Conservation (phyloP, 495 filamentous ascomycete species). For the Penicillium pulvis region DNA sequence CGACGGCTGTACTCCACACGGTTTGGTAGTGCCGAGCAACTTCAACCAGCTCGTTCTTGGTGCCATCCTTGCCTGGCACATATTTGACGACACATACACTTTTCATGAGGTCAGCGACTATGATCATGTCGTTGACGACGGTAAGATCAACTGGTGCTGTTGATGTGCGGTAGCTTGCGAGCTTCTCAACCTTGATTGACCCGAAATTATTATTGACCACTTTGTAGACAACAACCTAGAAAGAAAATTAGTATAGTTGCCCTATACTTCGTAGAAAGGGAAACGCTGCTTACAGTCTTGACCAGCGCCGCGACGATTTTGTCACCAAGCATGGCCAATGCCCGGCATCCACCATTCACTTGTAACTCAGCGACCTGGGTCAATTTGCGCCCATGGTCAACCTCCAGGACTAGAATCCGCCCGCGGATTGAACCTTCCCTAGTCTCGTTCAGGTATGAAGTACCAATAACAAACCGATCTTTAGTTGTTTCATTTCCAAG, state of each 20-base stretch:
- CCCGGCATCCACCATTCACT: conserved; percentile 76
- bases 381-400: conserved; percentile 71
- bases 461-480: conserved; percentile 89
- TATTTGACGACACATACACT: conserved; percentile 77
- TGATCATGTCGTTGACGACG: conserved; percentile 68
- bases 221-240: conserved; percentile 59
- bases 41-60: conserved; percentile 61
- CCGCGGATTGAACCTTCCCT: conserved; percentile 58
- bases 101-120: conserved; percentile 93
- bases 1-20: conserved; percentile 78
- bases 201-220: conserved; percentile 51
- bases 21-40: conserved; percentile 79
- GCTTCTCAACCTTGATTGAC: conserved; percentile 57
- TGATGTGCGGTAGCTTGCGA: conserved; percentile 75
- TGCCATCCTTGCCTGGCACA: conserved; percentile 45
- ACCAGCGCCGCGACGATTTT: conserved; percentile 83
- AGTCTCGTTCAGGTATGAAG: conserved; percentile 69
- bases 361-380: conserved; percentile 64
- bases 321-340: conserved; percentile 70
- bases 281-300: conserved; percentile 66
- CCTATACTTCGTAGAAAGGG: background rate
- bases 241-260: background rate
- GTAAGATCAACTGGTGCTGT: conserved; percentile 86
- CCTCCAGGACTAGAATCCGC: conserved; percentile 80
- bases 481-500: conserved; percentile 35